Evolutionary conservation across 306 rosid species (phyloP).

Genomic region (Begonia fuchsioides): DNA sequence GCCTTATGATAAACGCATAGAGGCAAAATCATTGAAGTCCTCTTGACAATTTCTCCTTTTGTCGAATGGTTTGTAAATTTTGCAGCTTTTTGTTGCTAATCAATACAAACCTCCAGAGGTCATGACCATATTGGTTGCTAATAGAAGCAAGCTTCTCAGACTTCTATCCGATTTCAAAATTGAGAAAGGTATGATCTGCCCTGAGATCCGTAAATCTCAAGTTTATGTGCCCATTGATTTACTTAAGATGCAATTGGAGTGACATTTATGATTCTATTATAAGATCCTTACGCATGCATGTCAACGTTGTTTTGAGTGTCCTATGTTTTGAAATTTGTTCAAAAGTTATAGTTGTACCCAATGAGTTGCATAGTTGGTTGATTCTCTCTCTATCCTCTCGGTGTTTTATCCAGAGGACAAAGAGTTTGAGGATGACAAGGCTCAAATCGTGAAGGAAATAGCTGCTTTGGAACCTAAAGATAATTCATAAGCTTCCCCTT

Average conservation of each 20-base stretch:
- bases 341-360: too few relatives aligned
- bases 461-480: slow-evolving; percentile 53
- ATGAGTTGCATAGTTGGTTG: slow-evolving; percentile 5
- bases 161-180: slow-evolving; percentile 82
- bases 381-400: slow-evolving; percentile 8
- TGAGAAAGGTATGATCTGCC: slow-evolving; percentile 49
- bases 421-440: slow-evolving; percentile 93
- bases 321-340: too few relatives aligned
- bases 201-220: neutral
- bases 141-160: slow-evolving; percentile 80
- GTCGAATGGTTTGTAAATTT: neutral
- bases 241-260: too few relatives aligned
- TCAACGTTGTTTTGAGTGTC: too few relatives aligned
- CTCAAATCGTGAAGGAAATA: slow-evolving; percentile 89
- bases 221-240: too few relatives aligned
- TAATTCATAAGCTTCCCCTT: slow-evolving; percentile 8
- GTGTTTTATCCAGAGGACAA: slow-evolving; percentile 60
- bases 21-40: neutral
- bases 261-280: too few relatives aligned
- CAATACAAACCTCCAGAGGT: slow-evolving; percentile 82
- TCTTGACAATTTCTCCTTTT: slow-evolving; percentile 14
- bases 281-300: too few relatives aligned
- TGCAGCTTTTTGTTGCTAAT: slow-evolving; percentile 90
- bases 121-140: slow-evolving; percentile 61
- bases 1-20: neutral